A percentile compares a stretch with the other conserved stretches of the same genome.
phyloP scores from a whole-genome alignment of 345 rosid genomes.

The Physaria fendleri region DNA sequence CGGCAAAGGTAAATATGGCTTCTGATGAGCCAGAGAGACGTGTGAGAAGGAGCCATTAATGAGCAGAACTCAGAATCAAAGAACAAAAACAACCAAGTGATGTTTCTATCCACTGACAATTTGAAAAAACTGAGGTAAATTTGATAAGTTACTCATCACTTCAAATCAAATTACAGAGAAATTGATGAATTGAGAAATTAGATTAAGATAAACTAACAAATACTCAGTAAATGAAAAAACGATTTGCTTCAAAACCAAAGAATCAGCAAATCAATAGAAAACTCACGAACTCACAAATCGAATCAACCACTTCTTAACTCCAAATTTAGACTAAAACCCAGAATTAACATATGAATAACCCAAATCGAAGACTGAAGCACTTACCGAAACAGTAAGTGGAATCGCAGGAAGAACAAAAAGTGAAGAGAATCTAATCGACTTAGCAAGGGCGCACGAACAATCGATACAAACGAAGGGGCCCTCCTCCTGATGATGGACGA shows the following conservation, averaged over 20 bases:
- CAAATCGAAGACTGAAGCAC: neutral
- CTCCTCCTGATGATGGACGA: too few species aligned
- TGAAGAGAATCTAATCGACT: too few species aligned
- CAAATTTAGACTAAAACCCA: neutral
- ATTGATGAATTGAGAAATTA: neutral
- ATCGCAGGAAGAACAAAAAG: too few species aligned
- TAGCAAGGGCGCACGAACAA: too few species aligned
- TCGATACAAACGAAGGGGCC: too few species aligned
- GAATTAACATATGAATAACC: neutral
- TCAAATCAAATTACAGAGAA: neutral
- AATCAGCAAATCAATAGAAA: neutral
- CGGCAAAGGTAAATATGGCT: constrained; percentile 11
- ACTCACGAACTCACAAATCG: too few species aligned
- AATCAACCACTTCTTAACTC: neutral
- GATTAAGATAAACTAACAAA: too few species aligned
- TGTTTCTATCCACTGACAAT: too few species aligned
- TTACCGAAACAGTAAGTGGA: too few species aligned
- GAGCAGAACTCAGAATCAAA: neutral
- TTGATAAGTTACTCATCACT: neutral
- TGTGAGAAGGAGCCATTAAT: constrained; percentile 5
- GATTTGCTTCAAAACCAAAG: neutral
- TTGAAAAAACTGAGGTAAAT: neutral
- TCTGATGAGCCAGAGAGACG: constrained; percentile 22
- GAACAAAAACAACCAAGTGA: too few species aligned
- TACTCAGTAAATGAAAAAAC: too few species aligned